A percentile compares a stretch with the other conserved stretches of the same genome.
phyloP scores from a whole-genome alignment of 768 basidiomycete species.

The Hydnum rufescens region DNA sequence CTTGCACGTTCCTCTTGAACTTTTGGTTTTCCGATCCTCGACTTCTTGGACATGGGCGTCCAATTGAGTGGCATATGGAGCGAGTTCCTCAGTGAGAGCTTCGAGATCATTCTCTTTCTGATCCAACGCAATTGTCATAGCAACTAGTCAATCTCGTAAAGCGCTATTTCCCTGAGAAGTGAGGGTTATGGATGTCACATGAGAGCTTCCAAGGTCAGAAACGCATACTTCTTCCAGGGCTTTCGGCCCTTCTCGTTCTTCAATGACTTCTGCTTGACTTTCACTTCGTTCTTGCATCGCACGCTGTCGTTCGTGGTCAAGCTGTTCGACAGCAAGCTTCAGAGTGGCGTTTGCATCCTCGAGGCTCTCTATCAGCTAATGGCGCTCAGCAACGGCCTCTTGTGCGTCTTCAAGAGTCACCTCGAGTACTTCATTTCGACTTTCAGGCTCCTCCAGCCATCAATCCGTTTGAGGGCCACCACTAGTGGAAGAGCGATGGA shows the following conservation, averaged over 20 bases:
- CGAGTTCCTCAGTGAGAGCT: slow-evolving; percentile 1
- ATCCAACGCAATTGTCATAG: slow-evolving; percentile 41
- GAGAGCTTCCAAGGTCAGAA: background rate
- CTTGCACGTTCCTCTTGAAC: slow-evolving; percentile 54
- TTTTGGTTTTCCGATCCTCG: slow-evolving; percentile 29
- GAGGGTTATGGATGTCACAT: background rate
- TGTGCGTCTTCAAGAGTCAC: background rate
- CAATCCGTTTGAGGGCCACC: no score
- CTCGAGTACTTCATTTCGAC: background rate
- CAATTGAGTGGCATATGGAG: background rate
- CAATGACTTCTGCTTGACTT: slow-evolving; percentile 43
- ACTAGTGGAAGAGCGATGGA: no score
- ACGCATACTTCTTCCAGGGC: slow-evolving; percentile 32
- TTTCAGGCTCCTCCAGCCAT: no score
- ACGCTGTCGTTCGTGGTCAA: slow-evolving; percentile 26
- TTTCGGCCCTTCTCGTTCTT: slow-evolving; percentile 58
- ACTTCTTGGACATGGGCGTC: background rate
- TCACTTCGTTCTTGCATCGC: slow-evolving; percentile 53
- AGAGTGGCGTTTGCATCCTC: slow-evolving; percentile 14
- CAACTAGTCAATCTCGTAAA: slow-evolving; percentile 56
- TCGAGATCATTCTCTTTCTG: slow-evolving; percentile 9
- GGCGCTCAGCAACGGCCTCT: background rate
- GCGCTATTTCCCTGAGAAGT: slow-evolving; percentile 30
- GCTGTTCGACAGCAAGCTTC: background rate
- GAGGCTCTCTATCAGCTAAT: slow-evolving; percentile 19